Base-by-base conservation (phyloP, 805 yeast genomes). In the Ogataea pignaliae region DNA sequence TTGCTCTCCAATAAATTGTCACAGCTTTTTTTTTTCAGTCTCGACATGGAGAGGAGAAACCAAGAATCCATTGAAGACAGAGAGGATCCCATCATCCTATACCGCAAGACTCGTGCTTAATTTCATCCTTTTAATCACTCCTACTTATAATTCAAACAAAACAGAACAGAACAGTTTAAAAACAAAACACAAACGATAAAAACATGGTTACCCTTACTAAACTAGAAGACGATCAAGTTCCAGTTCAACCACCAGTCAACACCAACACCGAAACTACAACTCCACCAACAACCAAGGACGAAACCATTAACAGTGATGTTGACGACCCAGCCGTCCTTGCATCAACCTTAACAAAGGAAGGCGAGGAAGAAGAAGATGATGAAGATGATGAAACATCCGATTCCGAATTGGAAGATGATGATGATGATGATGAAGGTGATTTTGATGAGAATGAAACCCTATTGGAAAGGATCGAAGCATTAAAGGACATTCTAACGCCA, bases 401-500 rank as follows among this genome's bases (percentile, higher is more conserved):
- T 44, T 68, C 62, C 37, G 64, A 66, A 36, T 66, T 57, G 31
- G 71, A 69, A 26, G 66, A 57, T n/a, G 66, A 65, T 33, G 88
- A 81, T 46, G 68, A 73, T 21, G 87, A 79, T 34, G 69, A 75
- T 28, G 86, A 82, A 46, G 88, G 81, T 50, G 95, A 86, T 55
- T 87, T 79, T 53, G 88, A 86, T 63, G 86, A 81, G 60, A 79
- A 83, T 61, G 99, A 93, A 73, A 83, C 96, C 29, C 53, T 93
- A 14, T 68, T 73, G 48, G 98, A 93, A 57, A 85, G 99, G 78
- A 66, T 93, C 51, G 79, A 79, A 50, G 99, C 99, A 40, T 78
- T 93, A 59, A 88, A 83, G 68, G 97, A 93, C 64, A 86, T 91
- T 43, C 72, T 93, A 41, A 88, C 97, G 38, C 97, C 97, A 55